Base-by-base conservation (phyloP, 164 flowering plant species). In the Magnolia changhungtana region DNA sequence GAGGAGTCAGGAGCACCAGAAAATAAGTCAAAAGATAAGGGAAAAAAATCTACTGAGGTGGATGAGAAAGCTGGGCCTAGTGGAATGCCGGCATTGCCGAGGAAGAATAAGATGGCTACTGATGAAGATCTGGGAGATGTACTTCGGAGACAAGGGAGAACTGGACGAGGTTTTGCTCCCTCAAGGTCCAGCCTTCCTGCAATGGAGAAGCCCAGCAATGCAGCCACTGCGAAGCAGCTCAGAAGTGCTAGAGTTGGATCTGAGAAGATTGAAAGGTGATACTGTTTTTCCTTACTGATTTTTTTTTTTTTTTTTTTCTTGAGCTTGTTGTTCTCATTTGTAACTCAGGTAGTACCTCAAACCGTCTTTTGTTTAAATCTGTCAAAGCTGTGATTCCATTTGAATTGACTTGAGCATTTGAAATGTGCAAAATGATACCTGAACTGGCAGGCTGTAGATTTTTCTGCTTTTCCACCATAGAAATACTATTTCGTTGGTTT, bases 1-100 rank as follows among this genome's bases (percentile, higher is more conserved):
- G 98, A 95, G 82, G 98, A 91, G 75, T 90, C 94, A 23, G 94
- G 90, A 37, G 89, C 86, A 80, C 86, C 88, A 80, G 95, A 90
- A 76, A 81, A 75, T 31, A 90, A 90, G 81, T 81, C 83, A 55
- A 88, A 84, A 77, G 91, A 88, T 24, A 92, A 87, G 29, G 80
- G 78, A 50, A 91, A 85, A 81, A 89, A 80, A 72, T 80, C 83
- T 80, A 88, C 85, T 80, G 91, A 87, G 20, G 27, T 82, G 45
- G 94, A 90, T 75, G 92, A 89, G 59, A 95, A 89, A 85, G 76
- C 84, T 75, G 90, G 82, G 51, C 89, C 80, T 51, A 80, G 78
- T 87, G 86, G 85, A 74, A 93, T 88, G 81, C 75, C 81, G 50
- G 81, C 92, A 24, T 76, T 88, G 61, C 67, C 83, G 63, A 91